Evolutionary conservation across 148 eudicot species (phyloP).

Genomic region (Rhododendron griersonianum): DNA sequence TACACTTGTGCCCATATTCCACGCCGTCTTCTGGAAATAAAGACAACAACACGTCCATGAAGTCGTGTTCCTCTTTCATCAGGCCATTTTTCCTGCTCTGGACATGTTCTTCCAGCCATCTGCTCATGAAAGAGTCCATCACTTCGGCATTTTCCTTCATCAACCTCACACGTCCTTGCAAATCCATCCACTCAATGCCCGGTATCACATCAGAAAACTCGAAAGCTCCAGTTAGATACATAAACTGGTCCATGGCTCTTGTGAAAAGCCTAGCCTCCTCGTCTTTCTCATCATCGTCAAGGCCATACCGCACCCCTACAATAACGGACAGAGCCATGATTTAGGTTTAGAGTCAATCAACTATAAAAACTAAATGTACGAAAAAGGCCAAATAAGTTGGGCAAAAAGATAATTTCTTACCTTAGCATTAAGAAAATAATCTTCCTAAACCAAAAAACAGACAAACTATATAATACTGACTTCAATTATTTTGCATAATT

Average conservation of each 20-base stretch:
- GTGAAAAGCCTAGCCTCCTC: background rate
- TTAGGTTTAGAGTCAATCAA: background rate
- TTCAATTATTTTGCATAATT: no score
- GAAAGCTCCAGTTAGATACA: background rate
- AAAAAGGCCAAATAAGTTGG: no score
- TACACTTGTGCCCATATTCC: background rate
- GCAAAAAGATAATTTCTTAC: no score
- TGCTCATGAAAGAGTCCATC: background rate
- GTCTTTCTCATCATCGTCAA: background rate
- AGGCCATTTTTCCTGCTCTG: background rate
- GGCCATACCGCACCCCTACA: background rate
- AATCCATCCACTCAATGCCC: background rate
- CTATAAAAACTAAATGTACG: no score
- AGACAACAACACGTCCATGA: conserved; percentile 23
- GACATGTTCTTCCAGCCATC: conserved; percentile 4
- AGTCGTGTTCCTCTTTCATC: conserved; percentile 4
- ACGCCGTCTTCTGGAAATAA: background rate
- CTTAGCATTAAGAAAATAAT: no score
- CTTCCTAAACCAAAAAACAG: no score
- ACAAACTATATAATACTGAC: no score
- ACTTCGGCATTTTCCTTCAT: background rate
- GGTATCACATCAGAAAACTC: background rate
- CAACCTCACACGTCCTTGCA: background rate
- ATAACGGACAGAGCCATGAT: background rate
- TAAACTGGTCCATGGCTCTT: background rate